phyloP scores from a whole-genome alignment of 192 early-diverging fungal species.

The Backusella macrospora region DNA sequence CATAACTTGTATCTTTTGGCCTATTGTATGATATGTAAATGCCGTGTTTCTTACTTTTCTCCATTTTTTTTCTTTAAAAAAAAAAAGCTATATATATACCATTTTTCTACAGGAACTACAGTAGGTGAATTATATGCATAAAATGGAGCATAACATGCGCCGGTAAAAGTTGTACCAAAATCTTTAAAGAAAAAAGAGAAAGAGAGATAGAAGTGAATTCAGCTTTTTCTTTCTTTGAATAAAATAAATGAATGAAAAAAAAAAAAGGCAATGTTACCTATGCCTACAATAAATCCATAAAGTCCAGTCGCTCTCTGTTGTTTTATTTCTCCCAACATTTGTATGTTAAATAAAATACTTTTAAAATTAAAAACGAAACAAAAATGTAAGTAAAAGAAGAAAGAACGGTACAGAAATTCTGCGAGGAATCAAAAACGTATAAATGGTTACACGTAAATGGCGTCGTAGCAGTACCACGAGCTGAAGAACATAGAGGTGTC shows the following conservation, averaged over 20 bases:
- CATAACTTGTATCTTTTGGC: constrained; percentile 24
- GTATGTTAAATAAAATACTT: neutral
- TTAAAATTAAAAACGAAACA: neutral
- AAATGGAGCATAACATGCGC: constrained; percentile 41
- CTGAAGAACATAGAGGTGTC: too few species aligned
- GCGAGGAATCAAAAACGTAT: neutral
- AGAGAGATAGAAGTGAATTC: too few species aligned
- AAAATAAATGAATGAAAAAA: too few species aligned
- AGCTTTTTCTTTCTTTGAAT: neutral
- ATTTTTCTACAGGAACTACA: neutral
- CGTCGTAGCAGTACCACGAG: neutral
- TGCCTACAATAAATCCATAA: constrained; percentile 37
- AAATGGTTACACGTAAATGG: neutral
- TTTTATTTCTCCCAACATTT: neutral
- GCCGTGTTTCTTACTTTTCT: constrained; percentile 17
- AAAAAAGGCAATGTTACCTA: constrained; percentile 24
- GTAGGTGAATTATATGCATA: neutral
- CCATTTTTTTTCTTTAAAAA: constrained; percentile 36
- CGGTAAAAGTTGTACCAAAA: constrained; percentile 51
- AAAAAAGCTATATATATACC: neutral
- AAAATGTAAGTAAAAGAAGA: neutral
- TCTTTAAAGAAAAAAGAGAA: constrained; percentile 6
- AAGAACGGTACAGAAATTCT: neutral
- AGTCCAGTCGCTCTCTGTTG: neutral
- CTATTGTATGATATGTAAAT: constrained; percentile 45